A percentile compares a stretch with the other conserved stretches of the same genome.
Evolutionary conservation across 139 green algal species (phyloP).

Genomic region (Haematococcus lacustris): DNA sequence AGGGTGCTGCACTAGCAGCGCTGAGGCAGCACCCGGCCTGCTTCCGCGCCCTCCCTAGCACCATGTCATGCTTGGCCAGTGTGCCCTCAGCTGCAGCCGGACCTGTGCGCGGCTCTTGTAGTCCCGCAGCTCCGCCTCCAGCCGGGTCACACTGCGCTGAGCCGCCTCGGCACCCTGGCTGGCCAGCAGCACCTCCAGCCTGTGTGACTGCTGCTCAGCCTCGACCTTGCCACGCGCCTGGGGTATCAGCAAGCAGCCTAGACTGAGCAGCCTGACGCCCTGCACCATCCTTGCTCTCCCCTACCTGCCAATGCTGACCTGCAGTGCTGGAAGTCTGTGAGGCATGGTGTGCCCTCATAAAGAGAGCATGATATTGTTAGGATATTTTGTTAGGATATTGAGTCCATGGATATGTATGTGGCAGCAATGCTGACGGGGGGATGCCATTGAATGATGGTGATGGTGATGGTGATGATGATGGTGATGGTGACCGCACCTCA

Average conservation of each 20-base stretch:
- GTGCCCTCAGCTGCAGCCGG: too few relatives aligned
- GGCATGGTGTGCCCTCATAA: neutral
- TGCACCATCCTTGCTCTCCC: neutral
- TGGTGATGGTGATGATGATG: neutral
- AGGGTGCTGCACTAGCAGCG: too few relatives aligned
- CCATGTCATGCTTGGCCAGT: too few relatives aligned
- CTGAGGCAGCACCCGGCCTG: too few relatives aligned
- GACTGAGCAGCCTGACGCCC: too few relatives aligned
- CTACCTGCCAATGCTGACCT: neutral
- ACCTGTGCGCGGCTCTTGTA: conserved; percentile 45
- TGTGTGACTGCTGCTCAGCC: conserved; percentile 9
- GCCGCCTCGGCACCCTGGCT: conserved; percentile 22
- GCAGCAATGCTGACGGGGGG: too few relatives aligned
- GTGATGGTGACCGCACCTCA: conserved; percentile 14
- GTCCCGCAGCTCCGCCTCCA: conserved; percentile 40
- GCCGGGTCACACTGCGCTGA: conserved; percentile 10
- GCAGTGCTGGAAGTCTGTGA: neutral
- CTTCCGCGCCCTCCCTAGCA: too few relatives aligned
- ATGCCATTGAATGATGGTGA: too few relatives aligned
- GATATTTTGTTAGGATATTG: too few relatives aligned
- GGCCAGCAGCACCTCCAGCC: conserved; percentile 24
- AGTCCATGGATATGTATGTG: too few relatives aligned
- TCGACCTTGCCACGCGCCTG: conserved; percentile 29
- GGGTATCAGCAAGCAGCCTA: neutral
- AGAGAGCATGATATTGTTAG: neutral